A percentile compares a stretch with the other conserved stretches of the same genome.
Evolutionary conservation across 2,329 filamentous ascomycete genomes (phyloP).

Genomic region (Penicillium fuscoglaucum): DNA sequence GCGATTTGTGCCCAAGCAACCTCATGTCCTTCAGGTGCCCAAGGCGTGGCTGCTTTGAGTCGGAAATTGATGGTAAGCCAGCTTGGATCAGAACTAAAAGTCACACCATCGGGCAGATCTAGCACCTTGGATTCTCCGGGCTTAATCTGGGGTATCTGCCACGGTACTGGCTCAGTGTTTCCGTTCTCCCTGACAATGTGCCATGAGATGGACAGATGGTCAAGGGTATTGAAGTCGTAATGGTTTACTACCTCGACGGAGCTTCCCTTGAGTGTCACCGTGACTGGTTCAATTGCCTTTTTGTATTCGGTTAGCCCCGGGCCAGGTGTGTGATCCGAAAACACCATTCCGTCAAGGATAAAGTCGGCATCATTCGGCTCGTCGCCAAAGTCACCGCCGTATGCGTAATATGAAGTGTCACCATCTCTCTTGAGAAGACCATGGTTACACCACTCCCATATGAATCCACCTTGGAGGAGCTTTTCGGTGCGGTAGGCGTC

Average conservation of each 20-base stretch:
- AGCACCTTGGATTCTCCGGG: slow-evolving; percentile 42
- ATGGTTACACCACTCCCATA: slow-evolving; percentile 69
- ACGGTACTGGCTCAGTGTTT: background rate
- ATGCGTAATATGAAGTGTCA: slow-evolving; percentile 53
- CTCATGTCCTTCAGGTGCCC: slow-evolving; percentile 56
- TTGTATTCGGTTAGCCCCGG: slow-evolving; percentile 59
- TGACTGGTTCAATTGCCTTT: slow-evolving; percentile 59
- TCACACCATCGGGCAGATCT: background rate
- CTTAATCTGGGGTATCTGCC: slow-evolving; percentile 46
- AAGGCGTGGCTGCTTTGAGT: slow-evolving; percentile 47
- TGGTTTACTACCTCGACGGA: slow-evolving; percentile 49
- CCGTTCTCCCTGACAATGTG: slow-evolving; percentile 30
- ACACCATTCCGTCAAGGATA: slow-evolving; percentile 62
- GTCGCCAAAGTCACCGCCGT: slow-evolving; percentile 64
- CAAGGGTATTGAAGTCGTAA: slow-evolving; percentile 53
- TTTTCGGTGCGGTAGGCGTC: slow-evolving; percentile 61
- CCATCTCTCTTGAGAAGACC: slow-evolving; percentile 49
- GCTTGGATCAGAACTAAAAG: background rate
- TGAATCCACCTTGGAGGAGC: slow-evolving; percentile 65
- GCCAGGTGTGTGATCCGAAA: slow-evolving; percentile 53
- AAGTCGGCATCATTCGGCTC: slow-evolving; percentile 61
- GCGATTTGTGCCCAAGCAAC: slow-evolving; percentile 55
- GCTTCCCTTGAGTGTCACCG: slow-evolving; percentile 40
- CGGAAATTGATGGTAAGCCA: slow-evolving; percentile 51
- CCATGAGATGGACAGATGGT: slow-evolving; percentile 39